A percentile compares a stretch with the other conserved stretches of the same genome.
Evolutionary conservation across 495 filamentous ascomycete species (phyloP).

Genomic region (Penicillium angulare): DNA sequence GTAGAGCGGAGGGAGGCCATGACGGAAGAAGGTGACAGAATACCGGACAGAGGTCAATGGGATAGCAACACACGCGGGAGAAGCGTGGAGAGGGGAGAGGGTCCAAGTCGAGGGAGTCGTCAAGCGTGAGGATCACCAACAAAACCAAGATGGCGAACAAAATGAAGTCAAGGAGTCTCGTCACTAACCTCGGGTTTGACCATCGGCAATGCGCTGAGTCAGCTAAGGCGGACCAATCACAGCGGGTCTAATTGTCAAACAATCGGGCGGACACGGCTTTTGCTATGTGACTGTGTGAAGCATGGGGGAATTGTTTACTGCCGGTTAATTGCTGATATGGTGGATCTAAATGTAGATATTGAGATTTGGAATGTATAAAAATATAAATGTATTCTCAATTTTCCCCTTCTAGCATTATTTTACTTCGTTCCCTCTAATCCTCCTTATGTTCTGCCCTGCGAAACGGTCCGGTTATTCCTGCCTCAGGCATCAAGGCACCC

Average conservation of each 20-base stretch:
- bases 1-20: constrained; percentile 81
- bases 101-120: constrained; percentile 12
- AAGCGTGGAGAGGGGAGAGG: constrained; percentile 12
- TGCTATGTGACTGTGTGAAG: not conserved
- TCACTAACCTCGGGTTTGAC: constrained; percentile 46
- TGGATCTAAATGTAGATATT: not conserved
- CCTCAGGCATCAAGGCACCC: constrained; percentile 17
- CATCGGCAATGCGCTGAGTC: constrained; percentile 37
- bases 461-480: not conserved
- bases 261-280: constrained; percentile 47
- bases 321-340: constrained; percentile 3
- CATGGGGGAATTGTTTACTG: constrained; percentile 12
- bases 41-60: not conserved
- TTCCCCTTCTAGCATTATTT: not conserved
- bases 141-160: constrained; percentile 21
- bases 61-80: not conserved
- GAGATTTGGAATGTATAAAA: too few relatives aligned
- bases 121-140: constrained; percentile 13
- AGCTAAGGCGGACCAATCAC: constrained; percentile 38
- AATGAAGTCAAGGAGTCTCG: constrained; percentile 38
- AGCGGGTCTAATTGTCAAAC: constrained; percentile 38
- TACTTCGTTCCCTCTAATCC: not conserved
- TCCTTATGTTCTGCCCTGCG: not conserved
- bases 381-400: too few relatives aligned
- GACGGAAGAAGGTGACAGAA: constrained; percentile 26